Evolutionary conservation across 208 protist genomes (phyloP).

Genomic region (Crithidia thermophila): DNA sequence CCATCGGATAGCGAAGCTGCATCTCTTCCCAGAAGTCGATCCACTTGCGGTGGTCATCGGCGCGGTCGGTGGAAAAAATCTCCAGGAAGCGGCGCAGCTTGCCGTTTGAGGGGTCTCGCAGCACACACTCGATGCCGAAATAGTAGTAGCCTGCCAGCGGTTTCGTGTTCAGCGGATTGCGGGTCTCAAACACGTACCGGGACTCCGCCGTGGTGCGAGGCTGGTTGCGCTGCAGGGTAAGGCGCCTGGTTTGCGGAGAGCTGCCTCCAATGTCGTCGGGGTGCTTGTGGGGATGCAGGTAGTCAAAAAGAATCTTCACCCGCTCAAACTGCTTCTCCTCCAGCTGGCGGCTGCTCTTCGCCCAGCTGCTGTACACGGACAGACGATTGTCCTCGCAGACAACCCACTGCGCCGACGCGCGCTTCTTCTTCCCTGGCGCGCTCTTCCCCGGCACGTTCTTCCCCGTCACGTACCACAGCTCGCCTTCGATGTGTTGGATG

Average conservation of each 20-base stretch:
- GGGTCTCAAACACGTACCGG: constrained; percentile 16
- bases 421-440: constrained; percentile 32
- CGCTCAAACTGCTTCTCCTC: constrained; percentile 50
- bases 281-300: constrained; percentile 47
- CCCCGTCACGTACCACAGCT: constrained; percentile 55
- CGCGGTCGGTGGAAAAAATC: constrained; percentile 50
- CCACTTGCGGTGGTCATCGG: constrained; percentile 46
- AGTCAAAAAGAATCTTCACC: constrained; percentile 52
- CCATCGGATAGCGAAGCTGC: constrained; percentile 35
- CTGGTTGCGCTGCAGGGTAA: constrained; percentile 16
- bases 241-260: constrained; percentile 12
- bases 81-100: constrained; percentile 33
- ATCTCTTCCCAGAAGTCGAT: constrained; percentile 45
- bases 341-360: constrained; percentile 34
- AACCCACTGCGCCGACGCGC: constrained; percentile 40
- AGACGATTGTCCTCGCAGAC: constrained; percentile 51
- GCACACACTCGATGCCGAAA: constrained; percentile 56
- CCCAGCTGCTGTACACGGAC: constrained; percentile 50
- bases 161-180: constrained; percentile 6
- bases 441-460: constrained; percentile 39
- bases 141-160: constrained; percentile 42
- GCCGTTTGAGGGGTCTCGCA: constrained; percentile 4
- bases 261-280: not conserved
- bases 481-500: constrained; percentile 45
- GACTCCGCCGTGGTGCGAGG: constrained; percentile 7